Percentiles rank a stretch among this genome's conserved stretches.
Conservation (phyloP, 148 eudicot genomes). For the Dysphania ambrosioides region DNA sequence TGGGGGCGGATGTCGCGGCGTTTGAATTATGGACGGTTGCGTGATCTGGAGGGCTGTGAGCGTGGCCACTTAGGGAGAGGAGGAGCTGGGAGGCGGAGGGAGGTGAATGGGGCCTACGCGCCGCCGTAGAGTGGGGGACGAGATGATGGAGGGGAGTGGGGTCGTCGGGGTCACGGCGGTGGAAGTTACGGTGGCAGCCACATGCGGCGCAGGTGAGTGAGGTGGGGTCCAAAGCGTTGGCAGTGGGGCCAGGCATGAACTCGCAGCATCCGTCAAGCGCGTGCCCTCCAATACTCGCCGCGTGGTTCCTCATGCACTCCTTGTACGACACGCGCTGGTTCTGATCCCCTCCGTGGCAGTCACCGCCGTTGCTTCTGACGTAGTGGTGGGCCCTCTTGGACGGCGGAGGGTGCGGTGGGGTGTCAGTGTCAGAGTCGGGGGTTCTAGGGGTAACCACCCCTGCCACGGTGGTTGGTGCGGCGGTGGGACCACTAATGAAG, state of each 20-base stretch:
- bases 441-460: conserved; percentile 10
- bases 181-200: conserved; percentile 89
- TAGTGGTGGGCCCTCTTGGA: conserved; percentile 20
- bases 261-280: conserved; percentile 86
- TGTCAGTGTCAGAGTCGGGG: conserved; percentile 43
- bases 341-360: no score
- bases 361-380: conserved; percentile 6
- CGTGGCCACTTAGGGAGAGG: conserved; percentile 23
- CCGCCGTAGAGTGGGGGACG: conserved; percentile 9
- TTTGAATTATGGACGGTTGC: conserved; percentile 4
- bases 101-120: conserved; percentile 28
- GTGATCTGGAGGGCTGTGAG: conserved; percentile 26
- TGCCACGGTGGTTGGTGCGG: not conserved
- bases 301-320: conserved; percentile 79
- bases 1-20: not conserved
- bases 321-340: conserved; percentile 43
- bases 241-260: conserved; percentile 62
- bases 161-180: conserved; percentile 63
- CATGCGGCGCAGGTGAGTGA: conserved; percentile 74
- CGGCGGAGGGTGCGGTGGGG: conserved; percentile 38
- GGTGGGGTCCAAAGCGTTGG: conserved; percentile 35
- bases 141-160: conserved; percentile 27
- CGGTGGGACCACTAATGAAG: conserved; percentile 16
- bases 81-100: conserved; percentile 35
- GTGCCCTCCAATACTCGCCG: conserved; percentile 72